Conservation (phyloP, 2,329 filamentous ascomycete genomes). For the Myotisia sp. region DNA sequence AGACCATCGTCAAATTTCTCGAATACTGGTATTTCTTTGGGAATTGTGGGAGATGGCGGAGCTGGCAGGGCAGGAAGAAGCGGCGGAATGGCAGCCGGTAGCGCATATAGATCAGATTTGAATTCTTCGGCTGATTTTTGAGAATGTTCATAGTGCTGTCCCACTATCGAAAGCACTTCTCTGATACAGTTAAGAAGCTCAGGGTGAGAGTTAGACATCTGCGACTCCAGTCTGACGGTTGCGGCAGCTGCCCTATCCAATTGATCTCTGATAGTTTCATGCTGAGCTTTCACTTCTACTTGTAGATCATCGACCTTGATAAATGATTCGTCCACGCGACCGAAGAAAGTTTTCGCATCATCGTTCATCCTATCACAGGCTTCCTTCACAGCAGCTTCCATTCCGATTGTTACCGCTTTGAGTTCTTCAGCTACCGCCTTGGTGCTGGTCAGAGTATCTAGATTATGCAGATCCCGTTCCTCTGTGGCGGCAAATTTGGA, state of each 20-base stretch:
- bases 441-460: slow-evolving; percentile 58
- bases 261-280: slow-evolving; percentile 68
- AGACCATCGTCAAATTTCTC: slow-evolving; percentile 50
- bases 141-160: slow-evolving; percentile 77
- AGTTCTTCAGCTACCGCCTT: slow-evolving; percentile 78
- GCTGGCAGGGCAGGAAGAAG: slow-evolving; percentile 40
- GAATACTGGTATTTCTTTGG: slow-evolving; percentile 14
- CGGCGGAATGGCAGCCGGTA: slow-evolving; percentile 40
- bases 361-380: slow-evolving; percentile 75
- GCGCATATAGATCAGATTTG: slow-evolving; percentile 40
- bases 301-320: slow-evolving; percentile 60
- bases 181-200: slow-evolving; percentile 76
- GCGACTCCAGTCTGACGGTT: slow-evolving; percentile 61
- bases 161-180: slow-evolving; percentile 69
- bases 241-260: slow-evolving; percentile 58
- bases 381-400: slow-evolving; percentile 66
- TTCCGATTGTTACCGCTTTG: slow-evolving; percentile 69
- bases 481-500: slow-evolving; percentile 60
- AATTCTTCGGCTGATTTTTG: slow-evolving; percentile 52
- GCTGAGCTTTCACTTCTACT: slow-evolving; percentile 57
- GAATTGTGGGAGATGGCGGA: slow-evolving; percentile 43
- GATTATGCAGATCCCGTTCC: slow-evolving; percentile 56
- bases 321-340: slow-evolving; percentile 65
- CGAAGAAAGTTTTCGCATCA: slow-evolving; percentile 75
- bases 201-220: slow-evolving; percentile 71